Conservation (phyloP, 345 rosid genomes). For the Gossypium turneri region DNA sequence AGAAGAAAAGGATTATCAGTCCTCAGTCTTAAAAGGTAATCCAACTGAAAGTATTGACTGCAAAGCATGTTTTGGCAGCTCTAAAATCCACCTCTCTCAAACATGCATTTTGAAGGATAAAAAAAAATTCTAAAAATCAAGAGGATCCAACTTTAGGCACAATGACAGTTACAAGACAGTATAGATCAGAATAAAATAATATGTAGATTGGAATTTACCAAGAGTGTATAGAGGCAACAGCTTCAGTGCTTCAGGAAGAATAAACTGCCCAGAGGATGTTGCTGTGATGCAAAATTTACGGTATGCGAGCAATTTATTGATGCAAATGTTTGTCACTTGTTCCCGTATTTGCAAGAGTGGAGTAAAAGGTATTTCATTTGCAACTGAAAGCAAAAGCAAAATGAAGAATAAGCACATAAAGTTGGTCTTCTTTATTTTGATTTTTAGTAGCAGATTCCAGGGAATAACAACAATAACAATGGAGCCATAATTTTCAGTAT, state of each 20-base stretch:
- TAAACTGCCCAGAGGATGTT: conserved; percentile 85
- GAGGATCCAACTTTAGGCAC: background rate
- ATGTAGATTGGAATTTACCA: conserved; percentile 38
- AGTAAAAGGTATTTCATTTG: conserved; percentile 62
- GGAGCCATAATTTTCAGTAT: background rate
- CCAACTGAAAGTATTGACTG: background rate
- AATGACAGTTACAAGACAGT: background rate
- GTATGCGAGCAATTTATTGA: conserved; percentile 69
- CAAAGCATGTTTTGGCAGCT: background rate
- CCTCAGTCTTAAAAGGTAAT: background rate
- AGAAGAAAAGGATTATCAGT: background rate
- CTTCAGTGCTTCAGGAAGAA: conserved; percentile 96
- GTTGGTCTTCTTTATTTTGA: conserved; percentile 4
- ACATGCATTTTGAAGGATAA: background rate
- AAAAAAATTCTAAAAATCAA: background rate
- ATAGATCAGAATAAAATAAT: background rate
- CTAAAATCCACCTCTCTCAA: background rate
- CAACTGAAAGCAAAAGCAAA: conserved; percentile 38
- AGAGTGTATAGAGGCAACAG: conserved; percentile 87
- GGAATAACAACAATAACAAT: background rate
- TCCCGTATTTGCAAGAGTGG: conserved; percentile 65
- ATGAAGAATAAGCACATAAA: conserved; percentile 5
- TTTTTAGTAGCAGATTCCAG: conserved; percentile 1
- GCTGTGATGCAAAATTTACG: conserved; percentile 94
- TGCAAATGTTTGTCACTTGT: conserved; percentile 62